Conservation (phyloP, 106 monocot genomes). For the Amphibolis antarctica region DNA sequence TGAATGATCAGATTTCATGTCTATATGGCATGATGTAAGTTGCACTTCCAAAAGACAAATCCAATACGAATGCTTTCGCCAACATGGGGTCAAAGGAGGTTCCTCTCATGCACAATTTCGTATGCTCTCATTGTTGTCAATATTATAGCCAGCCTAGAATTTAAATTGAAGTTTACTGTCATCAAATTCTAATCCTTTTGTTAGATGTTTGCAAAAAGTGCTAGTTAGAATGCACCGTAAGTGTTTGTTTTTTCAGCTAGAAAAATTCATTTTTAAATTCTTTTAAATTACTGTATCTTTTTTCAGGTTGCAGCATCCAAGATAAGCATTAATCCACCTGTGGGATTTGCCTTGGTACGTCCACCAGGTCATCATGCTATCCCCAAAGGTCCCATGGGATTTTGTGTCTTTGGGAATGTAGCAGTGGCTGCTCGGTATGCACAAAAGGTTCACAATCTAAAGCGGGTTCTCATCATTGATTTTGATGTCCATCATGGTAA, state of each 20-base stretch:
- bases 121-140: no score
- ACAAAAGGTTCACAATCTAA: slow-evolving; percentile 64
- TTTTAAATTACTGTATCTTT: not conserved
- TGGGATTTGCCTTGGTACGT: slow-evolving; percentile 86
- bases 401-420: slow-evolving; percentile 94
- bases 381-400: slow-evolving; percentile 95
- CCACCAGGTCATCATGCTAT: slow-evolving; percentile 98
- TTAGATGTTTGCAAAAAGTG: no score
- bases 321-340: slow-evolving; percentile 34
- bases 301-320: slow-evolving; percentile 75
- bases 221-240: no score
- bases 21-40: no score
- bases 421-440: slow-evolving; percentile 88
- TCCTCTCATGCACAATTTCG: no score
- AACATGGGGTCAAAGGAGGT: no score
- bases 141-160: no score
- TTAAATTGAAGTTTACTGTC: no score
- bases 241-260: not conserved
- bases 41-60: no score
- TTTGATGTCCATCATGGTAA: slow-evolving; percentile 99
- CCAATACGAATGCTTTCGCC: no score
- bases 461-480: slow-evolving; percentile 79
- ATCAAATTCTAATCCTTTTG: no score
- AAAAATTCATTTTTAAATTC: not conserved
- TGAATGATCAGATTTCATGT: no score